phyloP scores from a whole-genome alignment of 331 rosid species.

The Quercus lobata region DNA sequence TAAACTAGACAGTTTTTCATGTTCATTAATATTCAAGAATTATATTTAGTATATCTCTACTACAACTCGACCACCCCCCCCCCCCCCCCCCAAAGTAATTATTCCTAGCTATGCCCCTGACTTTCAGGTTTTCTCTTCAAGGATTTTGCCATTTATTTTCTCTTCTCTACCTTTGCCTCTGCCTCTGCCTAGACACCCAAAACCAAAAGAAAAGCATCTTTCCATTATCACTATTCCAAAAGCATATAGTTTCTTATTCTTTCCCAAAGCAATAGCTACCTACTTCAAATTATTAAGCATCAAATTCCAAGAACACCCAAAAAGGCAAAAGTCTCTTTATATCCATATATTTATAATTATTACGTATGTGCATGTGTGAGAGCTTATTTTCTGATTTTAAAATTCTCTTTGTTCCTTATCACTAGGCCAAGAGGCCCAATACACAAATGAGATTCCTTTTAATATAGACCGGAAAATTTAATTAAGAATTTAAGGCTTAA shows the following conservation, averaged over 20 bases:
- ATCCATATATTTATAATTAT: too few species aligned
- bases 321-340: not conserved
- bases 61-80: too few species aligned
- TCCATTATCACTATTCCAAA: not conserved
- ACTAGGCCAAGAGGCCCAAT: too few species aligned
- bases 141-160: not conserved
- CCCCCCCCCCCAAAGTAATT: too few species aligned
- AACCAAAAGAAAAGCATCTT: not conserved
- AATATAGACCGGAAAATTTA: too few species aligned
- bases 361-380: not conserved
- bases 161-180: not conserved
- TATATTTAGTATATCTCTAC: too few species aligned
- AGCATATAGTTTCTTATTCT: not conserved
- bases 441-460: too few species aligned
- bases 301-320: not conserved
- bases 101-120: too few species aligned
- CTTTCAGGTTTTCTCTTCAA: not conserved
- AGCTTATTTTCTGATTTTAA: slow-evolving; percentile 3
- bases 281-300: not conserved
- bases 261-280: not conserved
- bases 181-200: too few species aligned
- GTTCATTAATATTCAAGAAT: too few species aligned
- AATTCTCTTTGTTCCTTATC: not conserved
- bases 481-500: too few species aligned
- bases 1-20: too few species aligned